A percentile compares a stretch with the other conserved stretches of the same genome.
phyloP scores from a whole-genome alignment of 306 rosid genomes.

The Dicorynia guianensis region DNA sequence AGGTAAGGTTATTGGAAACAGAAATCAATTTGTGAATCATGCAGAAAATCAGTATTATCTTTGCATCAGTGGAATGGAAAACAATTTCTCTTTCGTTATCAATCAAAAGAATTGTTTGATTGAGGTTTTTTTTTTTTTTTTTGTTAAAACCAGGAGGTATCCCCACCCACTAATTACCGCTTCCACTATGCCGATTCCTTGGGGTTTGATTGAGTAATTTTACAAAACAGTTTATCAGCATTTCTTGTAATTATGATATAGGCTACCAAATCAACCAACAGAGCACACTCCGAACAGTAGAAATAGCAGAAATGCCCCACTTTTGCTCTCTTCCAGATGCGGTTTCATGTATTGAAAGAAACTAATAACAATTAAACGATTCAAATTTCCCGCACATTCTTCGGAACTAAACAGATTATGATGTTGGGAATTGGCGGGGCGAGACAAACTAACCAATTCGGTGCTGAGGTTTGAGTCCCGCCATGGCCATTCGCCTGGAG shows the following conservation, averaged over 20 bases:
- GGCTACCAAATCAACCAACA: neutral
- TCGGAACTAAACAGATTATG: neutral
- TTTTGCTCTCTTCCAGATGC: neutral
- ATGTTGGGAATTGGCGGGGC: neutral
- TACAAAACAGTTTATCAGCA: conserved; percentile 15
- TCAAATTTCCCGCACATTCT: neutral
- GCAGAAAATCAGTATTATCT: no score
- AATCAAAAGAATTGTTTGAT: neutral
- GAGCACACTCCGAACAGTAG: conserved; percentile 24
- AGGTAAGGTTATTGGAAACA: conserved; percentile 23
- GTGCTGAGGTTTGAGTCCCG: conserved; percentile 89
- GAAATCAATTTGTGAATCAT: conserved; percentile 21
- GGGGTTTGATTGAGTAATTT: neutral
- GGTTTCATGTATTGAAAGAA: neutral
- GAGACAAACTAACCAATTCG: conserved; percentile 60
- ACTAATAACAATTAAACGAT: neutral
- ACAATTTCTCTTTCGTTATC: no score
- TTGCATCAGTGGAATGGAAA: no score
- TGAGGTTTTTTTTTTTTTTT: neutral
- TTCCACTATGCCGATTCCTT: no score
- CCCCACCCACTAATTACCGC: no score
- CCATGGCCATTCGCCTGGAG: conserved; percentile 85
- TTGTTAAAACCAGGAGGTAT: no score
- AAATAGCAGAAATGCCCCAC: neutral
- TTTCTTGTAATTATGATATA: neutral